Conservation (phyloP, 345 rosid species). For the Bruguiera parviflora region DNA sequence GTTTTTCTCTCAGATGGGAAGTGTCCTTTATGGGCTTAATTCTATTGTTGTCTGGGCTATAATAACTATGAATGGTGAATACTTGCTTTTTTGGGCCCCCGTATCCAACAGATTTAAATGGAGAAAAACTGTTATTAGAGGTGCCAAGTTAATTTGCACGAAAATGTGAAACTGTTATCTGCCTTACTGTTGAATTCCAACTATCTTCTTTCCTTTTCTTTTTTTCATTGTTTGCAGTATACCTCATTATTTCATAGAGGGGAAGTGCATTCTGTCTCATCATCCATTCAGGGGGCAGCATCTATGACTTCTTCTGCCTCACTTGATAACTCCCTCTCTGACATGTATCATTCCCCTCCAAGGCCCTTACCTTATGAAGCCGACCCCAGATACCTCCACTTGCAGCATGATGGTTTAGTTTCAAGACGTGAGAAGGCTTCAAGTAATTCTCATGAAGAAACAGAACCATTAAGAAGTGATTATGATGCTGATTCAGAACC, state of each 20-base stretch:
- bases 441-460: slow-evolving; percentile 77
- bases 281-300: slow-evolving; percentile 68
- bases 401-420: slow-evolving; percentile 56
- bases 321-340: slow-evolving; percentile 77
- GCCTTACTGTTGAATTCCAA: slow-evolving; percentile 15
- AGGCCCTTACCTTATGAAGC: slow-evolving; percentile 92
- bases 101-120: not conserved
- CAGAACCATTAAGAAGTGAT: slow-evolving; percentile 72
- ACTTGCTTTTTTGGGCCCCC: not conserved
- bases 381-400: slow-evolving; percentile 55
- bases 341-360: slow-evolving; percentile 83
- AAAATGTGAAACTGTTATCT: not conserved
- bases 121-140: slow-evolving; percentile 4
- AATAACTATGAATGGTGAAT: not conserved
- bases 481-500: slow-evolving; percentile 54
- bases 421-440: slow-evolving; percentile 86
- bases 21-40: not conserved
- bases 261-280: slow-evolving; percentile 66
- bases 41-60: slow-evolving; percentile 3
- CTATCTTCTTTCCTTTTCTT: slow-evolving; percentile 1
- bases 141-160: slow-evolving; percentile 10
- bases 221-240: slow-evolving; percentile 46
- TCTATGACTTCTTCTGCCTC: slow-evolving; percentile 62
- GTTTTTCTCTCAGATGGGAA: too few species aligned
- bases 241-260: slow-evolving; percentile 66